These are phyloP conservation scores for Metarhizium robertsii DNA, from an alignment of 2,329 filamentous ascomycete genomes.

Conservation along the genomic window DNA sequence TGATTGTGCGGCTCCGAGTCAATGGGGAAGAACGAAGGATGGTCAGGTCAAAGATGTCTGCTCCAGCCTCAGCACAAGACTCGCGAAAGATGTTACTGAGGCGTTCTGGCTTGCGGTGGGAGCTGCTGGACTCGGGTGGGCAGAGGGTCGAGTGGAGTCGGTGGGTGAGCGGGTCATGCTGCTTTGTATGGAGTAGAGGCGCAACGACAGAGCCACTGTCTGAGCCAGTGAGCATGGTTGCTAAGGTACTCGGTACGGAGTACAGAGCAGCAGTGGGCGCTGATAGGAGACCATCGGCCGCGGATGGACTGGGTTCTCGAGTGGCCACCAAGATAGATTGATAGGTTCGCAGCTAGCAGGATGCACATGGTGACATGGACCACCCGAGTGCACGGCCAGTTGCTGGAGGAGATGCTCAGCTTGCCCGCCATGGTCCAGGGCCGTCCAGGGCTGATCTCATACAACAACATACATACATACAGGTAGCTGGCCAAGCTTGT, in stretches of 20 bases:
- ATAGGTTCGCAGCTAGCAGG: not conserved
- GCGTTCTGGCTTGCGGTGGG: conserved; percentile 1
- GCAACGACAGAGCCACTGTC: not conserved
- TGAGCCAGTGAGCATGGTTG: not conserved
- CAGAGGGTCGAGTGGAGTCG: conserved; percentile 5
- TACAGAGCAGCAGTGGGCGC: not conserved
- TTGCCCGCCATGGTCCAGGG: not conserved
- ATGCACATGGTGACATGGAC: not conserved
- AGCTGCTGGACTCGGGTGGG: conserved; percentile 1
- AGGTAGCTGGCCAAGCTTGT: not conserved
- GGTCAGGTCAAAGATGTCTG: conserved; percentile 6
- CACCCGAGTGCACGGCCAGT: not conserved
- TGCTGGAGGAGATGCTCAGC: not conserved
- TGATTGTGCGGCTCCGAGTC: conserved; percentile 4
- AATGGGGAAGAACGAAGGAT: conserved; percentile 1
- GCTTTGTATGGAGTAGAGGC: not conserved
- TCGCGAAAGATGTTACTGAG: conserved; percentile 3
- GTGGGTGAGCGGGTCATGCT: conserved; percentile 3
- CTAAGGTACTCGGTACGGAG: not conserved
- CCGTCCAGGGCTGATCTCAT: not conserved
- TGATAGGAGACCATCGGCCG: not conserved
- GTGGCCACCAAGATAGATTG: not conserved
- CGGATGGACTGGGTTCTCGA: not conserved
- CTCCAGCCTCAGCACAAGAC: conserved; percentile 7
- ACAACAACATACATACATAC: not conserved